phyloP scores from a whole-genome alignment of 352 stramenopile species.

The Pythium brachiatum region DNA sequence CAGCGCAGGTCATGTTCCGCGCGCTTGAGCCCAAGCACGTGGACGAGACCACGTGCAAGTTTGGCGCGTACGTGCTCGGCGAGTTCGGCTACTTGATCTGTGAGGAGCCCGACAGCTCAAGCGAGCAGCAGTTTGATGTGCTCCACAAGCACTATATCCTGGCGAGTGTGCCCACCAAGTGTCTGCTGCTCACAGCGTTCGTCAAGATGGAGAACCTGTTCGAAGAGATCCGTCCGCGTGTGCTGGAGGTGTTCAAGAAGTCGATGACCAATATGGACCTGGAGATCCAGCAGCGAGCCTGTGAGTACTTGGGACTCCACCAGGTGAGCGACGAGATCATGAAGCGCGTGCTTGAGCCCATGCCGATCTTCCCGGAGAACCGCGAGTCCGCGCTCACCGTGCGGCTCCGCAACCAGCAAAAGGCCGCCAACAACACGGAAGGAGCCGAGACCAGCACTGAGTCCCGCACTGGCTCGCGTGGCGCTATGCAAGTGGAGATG shows the following conservation, averaged over 20 bases:
- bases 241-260: constrained; percentile 91
- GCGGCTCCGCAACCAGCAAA: constrained; percentile 70
- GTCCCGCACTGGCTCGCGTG: constrained; percentile 19
- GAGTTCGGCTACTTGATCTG: constrained; percentile 97
- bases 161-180: constrained; percentile 81
- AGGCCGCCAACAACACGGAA: constrained; percentile 29
- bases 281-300: constrained; percentile 97
- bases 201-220: constrained; percentile 94
- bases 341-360: constrained; percentile 94
- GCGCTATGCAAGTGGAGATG: constrained; percentile 7
- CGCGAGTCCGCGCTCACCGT: constrained; percentile 68
- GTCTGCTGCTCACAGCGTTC: constrained; percentile 95
- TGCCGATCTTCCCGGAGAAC: constrained; percentile 96
- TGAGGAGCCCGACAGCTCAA: constrained; percentile 85
- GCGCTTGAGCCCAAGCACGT: constrained; percentile 91
- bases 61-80: constrained; percentile 68
- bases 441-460: constrained; percentile 23
- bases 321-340: constrained; percentile 85
- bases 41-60: constrained; percentile 95
- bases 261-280: constrained; percentile 94
- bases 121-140: constrained; percentile 92
- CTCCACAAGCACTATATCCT: constrained; percentile 96
- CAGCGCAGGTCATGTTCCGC: constrained; percentile 79
- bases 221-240: constrained; percentile 81
- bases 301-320: constrained; percentile 94